Percentiles rank a stretch among this genome's conserved stretches.
Evolutionary conservation across 2,329 filamentous ascomycete species (phyloP).

Genomic region (Cladobotryum protrusum): DNA sequence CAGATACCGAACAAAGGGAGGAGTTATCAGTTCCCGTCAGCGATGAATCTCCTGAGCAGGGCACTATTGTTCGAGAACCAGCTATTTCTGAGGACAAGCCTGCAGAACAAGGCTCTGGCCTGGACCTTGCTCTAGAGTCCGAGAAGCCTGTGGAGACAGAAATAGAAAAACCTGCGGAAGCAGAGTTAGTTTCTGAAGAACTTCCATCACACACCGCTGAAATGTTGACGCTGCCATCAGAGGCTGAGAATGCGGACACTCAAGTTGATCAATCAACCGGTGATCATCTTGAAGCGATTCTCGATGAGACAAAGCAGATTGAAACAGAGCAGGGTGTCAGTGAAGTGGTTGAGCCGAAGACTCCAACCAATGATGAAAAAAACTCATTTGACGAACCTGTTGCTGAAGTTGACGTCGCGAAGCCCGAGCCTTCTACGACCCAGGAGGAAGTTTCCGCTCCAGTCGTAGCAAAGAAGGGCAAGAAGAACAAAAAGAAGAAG

Average conservation of each 20-base stretch:
- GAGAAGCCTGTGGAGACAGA: background rate
- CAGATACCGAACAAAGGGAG: slow-evolving; percentile 27
- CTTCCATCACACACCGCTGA: background rate
- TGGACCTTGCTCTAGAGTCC: background rate
- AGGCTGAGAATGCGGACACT: background rate
- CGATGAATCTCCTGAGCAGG: slow-evolving; percentile 8
- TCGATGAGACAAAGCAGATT: background rate
- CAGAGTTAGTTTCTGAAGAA: background rate
- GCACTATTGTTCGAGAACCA: slow-evolving; percentile 4
- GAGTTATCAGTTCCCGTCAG: slow-evolving; percentile 4
- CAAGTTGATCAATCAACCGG: background rate
- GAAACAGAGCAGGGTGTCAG: no score
- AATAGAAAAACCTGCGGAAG: background rate
- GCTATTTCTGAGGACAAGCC: slow-evolving; percentile 4
- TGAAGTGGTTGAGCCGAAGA: background rate
- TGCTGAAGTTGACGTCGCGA: no score
- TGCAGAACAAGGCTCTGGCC: background rate
- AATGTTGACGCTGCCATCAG: background rate
- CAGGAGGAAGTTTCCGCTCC: no score
- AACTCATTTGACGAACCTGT: no score
- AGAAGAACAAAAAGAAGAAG: no score
- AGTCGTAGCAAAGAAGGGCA: no score
- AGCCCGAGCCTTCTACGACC: no score
- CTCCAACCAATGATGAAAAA: no score
- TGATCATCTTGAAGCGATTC: background rate